Evolutionary conservation across 2,329 filamentous ascomycete species (phyloP).

Genomic region (Hypomyces perniciosus): DNA sequence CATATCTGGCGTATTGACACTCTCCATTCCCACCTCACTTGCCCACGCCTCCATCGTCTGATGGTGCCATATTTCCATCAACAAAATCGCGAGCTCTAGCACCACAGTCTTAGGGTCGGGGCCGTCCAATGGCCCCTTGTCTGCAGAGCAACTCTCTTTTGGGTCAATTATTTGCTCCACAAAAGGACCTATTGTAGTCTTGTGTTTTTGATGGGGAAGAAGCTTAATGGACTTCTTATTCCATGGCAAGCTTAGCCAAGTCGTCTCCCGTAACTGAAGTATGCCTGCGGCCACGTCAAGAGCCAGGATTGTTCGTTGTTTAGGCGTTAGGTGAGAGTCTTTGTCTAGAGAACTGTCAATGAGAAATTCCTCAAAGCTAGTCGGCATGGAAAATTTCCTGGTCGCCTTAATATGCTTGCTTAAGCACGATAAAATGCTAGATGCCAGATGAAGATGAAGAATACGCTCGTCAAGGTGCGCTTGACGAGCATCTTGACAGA

Average conservation of each 20-base stretch:
- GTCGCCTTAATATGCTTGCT: no score
- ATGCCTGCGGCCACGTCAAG: neutral
- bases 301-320: neutral
- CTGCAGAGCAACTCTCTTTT: no score
- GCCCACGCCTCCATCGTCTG: neutral
- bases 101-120: constrained; percentile 4
- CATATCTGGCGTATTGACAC: neutral
- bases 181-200: neutral
- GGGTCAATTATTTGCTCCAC: no score
- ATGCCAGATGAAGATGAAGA: no score
- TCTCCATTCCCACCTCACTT: neutral
- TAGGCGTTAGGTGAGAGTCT: neutral
- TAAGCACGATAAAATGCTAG: no score
- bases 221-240: constrained; percentile 2
- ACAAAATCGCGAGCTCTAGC: neutral
- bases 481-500: no score
- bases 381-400: neutral
- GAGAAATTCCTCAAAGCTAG: neutral
- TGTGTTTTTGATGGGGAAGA: neutral
- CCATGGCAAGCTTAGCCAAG: neutral
- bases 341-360: neutral
- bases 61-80: constrained; percentile 6
- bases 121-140: neutral
- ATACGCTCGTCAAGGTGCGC: no score
- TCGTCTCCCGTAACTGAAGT: neutral